Evolutionary conservation across 2,329 filamentous ascomycete species (phyloP).

Genomic region (Lachnellula suecica): DNA sequence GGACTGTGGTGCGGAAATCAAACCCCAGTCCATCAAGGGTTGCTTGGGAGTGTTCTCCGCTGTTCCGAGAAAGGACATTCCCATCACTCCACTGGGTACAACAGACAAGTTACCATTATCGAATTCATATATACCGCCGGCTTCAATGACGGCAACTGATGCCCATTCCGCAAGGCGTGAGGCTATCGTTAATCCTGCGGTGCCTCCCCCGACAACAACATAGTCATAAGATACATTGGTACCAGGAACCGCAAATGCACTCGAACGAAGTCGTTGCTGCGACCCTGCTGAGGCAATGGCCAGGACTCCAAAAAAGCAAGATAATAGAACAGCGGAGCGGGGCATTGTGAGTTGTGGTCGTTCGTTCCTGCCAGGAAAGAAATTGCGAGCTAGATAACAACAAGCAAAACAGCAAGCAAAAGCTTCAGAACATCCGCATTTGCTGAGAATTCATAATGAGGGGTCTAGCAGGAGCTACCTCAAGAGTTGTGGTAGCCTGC

Average conservation of each 20-base stretch:
- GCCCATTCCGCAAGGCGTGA: slow-evolving; percentile 38
- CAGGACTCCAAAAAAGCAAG: no score
- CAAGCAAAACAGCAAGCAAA: no score
- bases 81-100: slow-evolving; percentile 1
- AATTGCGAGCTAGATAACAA: no score
- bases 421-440: no score
- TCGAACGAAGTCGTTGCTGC: slow-evolving; percentile 7
- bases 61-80: background rate
- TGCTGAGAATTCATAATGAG: no score
- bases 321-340: no score
- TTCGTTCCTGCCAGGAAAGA: no score
- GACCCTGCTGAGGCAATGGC: no score
- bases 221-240: slow-evolving; percentile 37
- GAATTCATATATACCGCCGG: slow-evolving; percentile 31
- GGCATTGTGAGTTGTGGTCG: no score
- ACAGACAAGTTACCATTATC: slow-evolving; percentile 16
- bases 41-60: slow-evolving; percentile 1
- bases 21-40: slow-evolving; percentile 15
- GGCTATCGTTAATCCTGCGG: slow-evolving; percentile 44
- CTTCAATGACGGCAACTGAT: slow-evolving; percentile 41
- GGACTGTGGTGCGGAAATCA: slow-evolving; percentile 10
- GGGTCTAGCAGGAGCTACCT: no score
- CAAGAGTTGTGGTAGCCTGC: no score
- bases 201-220: slow-evolving; percentile 45
- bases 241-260: slow-evolving; percentile 18